Evolutionary conservation across 495 filamentous ascomycete genomes (phyloP).

Genomic region (Filosporella fistucella): DNA sequence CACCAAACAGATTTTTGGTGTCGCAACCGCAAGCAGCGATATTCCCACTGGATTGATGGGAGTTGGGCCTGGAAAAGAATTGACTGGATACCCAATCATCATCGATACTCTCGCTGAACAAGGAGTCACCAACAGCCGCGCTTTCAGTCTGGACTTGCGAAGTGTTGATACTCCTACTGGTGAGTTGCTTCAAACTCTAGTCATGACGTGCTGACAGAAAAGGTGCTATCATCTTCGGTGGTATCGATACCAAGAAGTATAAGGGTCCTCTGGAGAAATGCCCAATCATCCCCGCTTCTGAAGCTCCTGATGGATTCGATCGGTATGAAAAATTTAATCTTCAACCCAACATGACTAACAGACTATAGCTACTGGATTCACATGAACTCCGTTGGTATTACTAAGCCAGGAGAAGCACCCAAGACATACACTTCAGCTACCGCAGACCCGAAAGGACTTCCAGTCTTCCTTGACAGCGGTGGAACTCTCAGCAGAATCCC

Average conservation of each 20-base stretch:
- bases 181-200: slow-evolving; percentile 15
- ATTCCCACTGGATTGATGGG: slow-evolving; percentile 68
- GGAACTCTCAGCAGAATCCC: slow-evolving; percentile 65
- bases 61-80: slow-evolving; percentile 52
- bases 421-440: slow-evolving; percentile 36
- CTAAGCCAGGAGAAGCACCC: slow-evolving; percentile 34
- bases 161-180: slow-evolving; percentile 24
- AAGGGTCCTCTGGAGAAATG: slow-evolving; percentile 45
- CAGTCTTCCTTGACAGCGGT: slow-evolving; percentile 66
- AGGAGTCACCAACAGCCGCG: slow-evolving; percentile 60
- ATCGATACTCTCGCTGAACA: slow-evolving; percentile 57
- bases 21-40: slow-evolving; percentile 29
- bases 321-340: slow-evolving; percentile 3
- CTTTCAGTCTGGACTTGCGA: slow-evolving; percentile 68
- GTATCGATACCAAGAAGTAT: slow-evolving; percentile 73
- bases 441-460: slow-evolving; percentile 28
- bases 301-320: slow-evolving; percentile 14
- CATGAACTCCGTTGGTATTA: slow-evolving; percentile 43
- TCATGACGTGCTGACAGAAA: slow-evolving; percentile 35
- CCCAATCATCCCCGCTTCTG: slow-evolving; percentile 19
- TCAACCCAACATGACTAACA: neutral
- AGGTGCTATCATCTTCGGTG: slow-evolving; percentile 76
- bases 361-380: slow-evolving; percentile 27
- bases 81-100: slow-evolving; percentile 58
- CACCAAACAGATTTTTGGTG: slow-evolving; percentile 27